Evolutionary conservation across 2,329 filamentous ascomycete genomes (phyloP).

Genomic region (Neurospora sp.): DNA sequence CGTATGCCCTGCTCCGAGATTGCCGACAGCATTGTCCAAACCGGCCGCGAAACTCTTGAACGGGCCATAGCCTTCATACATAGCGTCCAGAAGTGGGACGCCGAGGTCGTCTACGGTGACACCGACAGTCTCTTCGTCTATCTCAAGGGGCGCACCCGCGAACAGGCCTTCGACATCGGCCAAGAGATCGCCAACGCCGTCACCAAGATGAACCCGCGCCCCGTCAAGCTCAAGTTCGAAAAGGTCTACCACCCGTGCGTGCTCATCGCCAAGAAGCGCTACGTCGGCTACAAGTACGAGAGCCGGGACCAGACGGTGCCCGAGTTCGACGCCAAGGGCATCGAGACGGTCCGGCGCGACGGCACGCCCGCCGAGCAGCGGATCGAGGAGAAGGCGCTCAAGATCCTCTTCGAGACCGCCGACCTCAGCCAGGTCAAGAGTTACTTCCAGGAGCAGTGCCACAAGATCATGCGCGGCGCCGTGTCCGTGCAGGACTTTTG

Average conservation of each 20-base stretch:
- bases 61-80: slow-evolving; percentile 90
- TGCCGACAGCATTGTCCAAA: slow-evolving; percentile 96
- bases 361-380: slow-evolving; percentile 94
- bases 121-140: slow-evolving; percentile 93
- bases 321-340: slow-evolving; percentile 95
- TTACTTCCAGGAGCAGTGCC: slow-evolving; percentile 85
- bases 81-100: slow-evolving; percentile 75
- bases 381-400: slow-evolving; percentile 87
- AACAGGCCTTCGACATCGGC: slow-evolving; percentile 86
- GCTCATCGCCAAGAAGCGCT: slow-evolving; percentile 90
- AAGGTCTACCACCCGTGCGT: slow-evolving; percentile 97
- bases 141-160: slow-evolving; percentile 75
- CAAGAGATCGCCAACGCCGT: slow-evolving; percentile 83
- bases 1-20: slow-evolving; percentile 98
- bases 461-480: slow-evolving; percentile 81
- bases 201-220: slow-evolving; percentile 81
- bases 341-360: slow-evolving; percentile 91
- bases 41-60: slow-evolving; percentile 87
- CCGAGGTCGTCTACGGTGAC: slow-evolving; percentile 96
- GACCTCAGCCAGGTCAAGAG: slow-evolving; percentile 81
- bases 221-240: slow-evolving; percentile 94
- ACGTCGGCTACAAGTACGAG: slow-evolving; percentile 97
- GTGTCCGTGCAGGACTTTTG: slow-evolving; percentile 94
- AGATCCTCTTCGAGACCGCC: slow-evolving; percentile 78
- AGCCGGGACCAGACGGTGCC: slow-evolving; percentile 62